A percentile compares a stretch with the other conserved stretches of the same genome.
Conservation (phyloP, 2,329 filamentous ascomycete genomes). For the Penicillium sp. region DNA sequence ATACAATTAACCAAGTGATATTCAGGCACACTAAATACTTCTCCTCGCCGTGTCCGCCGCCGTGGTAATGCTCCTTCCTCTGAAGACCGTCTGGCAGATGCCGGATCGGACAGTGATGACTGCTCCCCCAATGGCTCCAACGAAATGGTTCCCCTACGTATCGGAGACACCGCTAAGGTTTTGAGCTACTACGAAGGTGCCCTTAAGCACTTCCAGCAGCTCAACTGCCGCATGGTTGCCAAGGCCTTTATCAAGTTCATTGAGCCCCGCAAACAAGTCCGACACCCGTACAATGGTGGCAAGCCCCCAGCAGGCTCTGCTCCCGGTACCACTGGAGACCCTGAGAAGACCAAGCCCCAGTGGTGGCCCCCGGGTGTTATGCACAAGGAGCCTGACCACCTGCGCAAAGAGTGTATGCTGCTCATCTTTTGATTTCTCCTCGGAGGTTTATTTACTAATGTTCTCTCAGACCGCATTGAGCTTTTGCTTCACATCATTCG, state of each 20-base stretch:
- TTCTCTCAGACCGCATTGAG: constrained; percentile 40
- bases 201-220: constrained; percentile 53
- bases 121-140: constrained; percentile 27
- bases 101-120: constrained; percentile 35
- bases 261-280: constrained; percentile 56
- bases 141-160: constrained; percentile 41
- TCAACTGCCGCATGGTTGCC: constrained; percentile 53
- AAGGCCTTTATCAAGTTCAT: constrained; percentile 57
- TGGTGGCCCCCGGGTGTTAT: constrained; percentile 54
- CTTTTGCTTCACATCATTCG: constrained; percentile 51
- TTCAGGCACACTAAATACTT: constrained; percentile 26
- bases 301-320: constrained; percentile 42
- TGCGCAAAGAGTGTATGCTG: constrained; percentile 53
- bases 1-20: background rate
- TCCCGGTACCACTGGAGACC: constrained; percentile 47
- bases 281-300: constrained; percentile 57
- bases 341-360: constrained; percentile 53
- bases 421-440: background rate
- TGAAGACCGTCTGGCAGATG: constrained; percentile 28
- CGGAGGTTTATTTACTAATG: background rate
- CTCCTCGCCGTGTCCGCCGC: constrained; percentile 39
- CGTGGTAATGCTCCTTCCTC: constrained; percentile 31
- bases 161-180: constrained; percentile 49
- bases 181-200: constrained; percentile 49
- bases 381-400: constrained; percentile 58